phyloP scores from a whole-genome alignment of 2,329 filamentous ascomycete species.

The Aspergillus sp. region DNA sequence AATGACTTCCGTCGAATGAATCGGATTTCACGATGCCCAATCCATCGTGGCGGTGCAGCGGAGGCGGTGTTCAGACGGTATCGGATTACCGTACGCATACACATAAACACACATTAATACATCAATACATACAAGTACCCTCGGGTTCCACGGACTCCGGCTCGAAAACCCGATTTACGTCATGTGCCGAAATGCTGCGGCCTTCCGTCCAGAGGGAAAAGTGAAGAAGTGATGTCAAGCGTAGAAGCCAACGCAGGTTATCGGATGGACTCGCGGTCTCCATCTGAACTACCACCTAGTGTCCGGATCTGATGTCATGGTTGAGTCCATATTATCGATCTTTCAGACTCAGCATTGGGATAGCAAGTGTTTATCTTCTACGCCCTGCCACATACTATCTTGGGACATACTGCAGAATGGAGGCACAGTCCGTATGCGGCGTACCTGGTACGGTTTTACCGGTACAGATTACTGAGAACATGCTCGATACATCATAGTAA shows the following conservation, averaged over 20 bases:
- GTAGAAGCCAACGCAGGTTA: neutral
- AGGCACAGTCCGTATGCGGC: too few relatives aligned
- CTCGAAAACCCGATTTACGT: neutral
- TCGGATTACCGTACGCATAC: neutral
- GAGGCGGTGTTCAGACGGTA: neutral
- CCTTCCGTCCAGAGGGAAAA: neutral
- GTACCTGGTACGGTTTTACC: too few relatives aligned
- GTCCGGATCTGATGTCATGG: too few relatives aligned
- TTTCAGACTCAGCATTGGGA: too few relatives aligned
- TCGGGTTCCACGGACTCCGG: neutral
- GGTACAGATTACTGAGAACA: too few relatives aligned
- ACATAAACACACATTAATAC: neutral
- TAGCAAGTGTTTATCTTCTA: too few relatives aligned
- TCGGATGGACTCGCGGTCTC: neutral
- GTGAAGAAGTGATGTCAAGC: neutral
- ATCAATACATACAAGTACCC: neutral
- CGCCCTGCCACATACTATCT: too few relatives aligned
- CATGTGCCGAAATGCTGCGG: neutral
- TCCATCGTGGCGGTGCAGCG: conserved; percentile 1
- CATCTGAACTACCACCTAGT: neutral
- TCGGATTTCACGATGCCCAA: conserved; percentile 2
- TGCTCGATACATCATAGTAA: too few relatives aligned
- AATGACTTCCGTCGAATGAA: neutral
- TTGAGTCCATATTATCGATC: too few relatives aligned
- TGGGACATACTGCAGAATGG: too few relatives aligned